Base-by-base conservation (phyloP, 352 stramenopile genomes). In the Aphanomyces invadans region DNA sequence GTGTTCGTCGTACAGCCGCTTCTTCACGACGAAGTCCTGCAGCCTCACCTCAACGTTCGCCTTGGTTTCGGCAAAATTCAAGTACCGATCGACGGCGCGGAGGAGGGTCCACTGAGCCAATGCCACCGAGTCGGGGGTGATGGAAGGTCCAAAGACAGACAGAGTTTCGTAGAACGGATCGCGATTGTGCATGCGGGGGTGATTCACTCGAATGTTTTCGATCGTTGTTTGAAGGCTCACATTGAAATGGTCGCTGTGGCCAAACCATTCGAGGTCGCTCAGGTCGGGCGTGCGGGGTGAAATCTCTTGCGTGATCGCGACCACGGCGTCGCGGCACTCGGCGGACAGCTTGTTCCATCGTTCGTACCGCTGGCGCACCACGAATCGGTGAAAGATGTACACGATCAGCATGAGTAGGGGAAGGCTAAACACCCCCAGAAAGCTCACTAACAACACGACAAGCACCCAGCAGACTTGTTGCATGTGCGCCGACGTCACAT, bases 201-300 rank as follows among this genome's bases (percentile, higher is more conserved):
- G 23, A 26, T 67, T 67, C 17, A 51, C 29, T 11, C 60, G 60
- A 17, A 67, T 23, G 60, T 49, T 56, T 11, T 49, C 60, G 9
- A 67, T 67, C 3, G 60, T 67, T n/a, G 60, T 33, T 12, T 67
- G 60, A n/a, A 67, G 46, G 29, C 39, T 67, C 42, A 51, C 12
- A 4, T 21, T 67, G 26, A 67, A 67, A n/a, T 67, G 28, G 28
- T 67, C 60, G 49, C 39, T 57, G 25, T 67, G 60, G n/a, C 60
- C 60, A 59, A 67, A 67, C 60, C 60, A 67, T 28, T 67, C 60
- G 49, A 67, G 19, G 49, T 67, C 60, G 46, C 21, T 67, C 9
- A 67, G 45, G 17, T 67, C 60, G n/a, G 60, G 15, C 21, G 38
- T 49, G 28, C 60, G 60, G 21, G 60, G 60, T 19, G 60, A 57